Evolutionary conservation across 73 alveolate species (phyloP), one percentile per base, ranked within the genome.

Genomic region (Paramecium biaurelia): DNA sequence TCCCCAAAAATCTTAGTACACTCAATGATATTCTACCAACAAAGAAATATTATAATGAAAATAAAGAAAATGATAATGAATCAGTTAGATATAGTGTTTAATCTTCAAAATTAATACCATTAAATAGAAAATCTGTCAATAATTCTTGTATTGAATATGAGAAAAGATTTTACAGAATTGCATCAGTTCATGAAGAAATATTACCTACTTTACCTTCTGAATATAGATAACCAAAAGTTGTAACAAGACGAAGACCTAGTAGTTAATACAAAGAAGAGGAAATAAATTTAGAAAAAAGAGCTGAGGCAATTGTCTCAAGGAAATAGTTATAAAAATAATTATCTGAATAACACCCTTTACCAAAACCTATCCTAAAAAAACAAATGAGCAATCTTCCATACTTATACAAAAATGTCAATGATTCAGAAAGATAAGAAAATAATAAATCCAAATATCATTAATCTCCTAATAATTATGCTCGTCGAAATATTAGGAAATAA

Each of bases 131-230:
- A 76, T 76, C 89, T 3, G 47, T 76, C n/a, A 76, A 76, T 28
- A 38, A 76, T 38, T 24, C 76, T 24, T 15, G 76, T 23, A 58
- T 41, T 32, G 89, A 76, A 35, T 21, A 37, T 24, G 89, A 76
- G 18, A 76, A 76, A 18, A 76, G 89, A 41, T 37, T 32, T 7
- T 37, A 37, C 14, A 76, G 89, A 42, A 76, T 76, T 76, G 89
- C 89, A 6, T 76, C 89, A 38, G 89, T 76, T 37, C 89, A 76
- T 76, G 89, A 76, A 24, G 70, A 41, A 7, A 30, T 76, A 20
- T 32, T 70, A 28, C 89, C 89, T 4, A 76, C 89, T 7, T 18
- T 76, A 4, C 89, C 89, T 4, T 37, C 70, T 76, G 89, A 76
- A 42, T 38, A 38, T 32, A n/a, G 24, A 32, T 32, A 70, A 41